Percentiles rank a stretch among this genome's conserved stretches.
Evolutionary conservation across 495 filamentous ascomycete species (phyloP).

Genomic region (Daldinia grandis): DNA sequence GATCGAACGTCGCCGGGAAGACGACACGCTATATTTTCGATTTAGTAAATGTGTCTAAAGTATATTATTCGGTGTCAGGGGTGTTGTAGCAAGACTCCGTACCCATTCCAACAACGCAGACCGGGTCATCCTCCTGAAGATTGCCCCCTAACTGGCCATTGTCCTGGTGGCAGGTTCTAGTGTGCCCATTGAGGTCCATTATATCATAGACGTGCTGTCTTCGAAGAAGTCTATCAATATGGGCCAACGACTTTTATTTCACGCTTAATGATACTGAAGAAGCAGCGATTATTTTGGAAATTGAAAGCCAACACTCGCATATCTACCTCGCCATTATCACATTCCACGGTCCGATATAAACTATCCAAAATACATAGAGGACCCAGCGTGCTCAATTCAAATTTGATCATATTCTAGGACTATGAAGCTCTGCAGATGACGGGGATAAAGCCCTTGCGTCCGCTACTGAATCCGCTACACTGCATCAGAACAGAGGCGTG

Average conservation of each 20-base stretch:
- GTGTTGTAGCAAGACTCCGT: neutral
- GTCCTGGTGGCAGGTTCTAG: neutral
- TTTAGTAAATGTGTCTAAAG: too few species aligned
- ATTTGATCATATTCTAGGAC: too few species aligned
- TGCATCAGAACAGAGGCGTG: too few species aligned
- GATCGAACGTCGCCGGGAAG: constrained; percentile 13
- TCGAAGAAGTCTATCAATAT: neutral
- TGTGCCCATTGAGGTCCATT: neutral
- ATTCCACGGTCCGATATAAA: too few species aligned
- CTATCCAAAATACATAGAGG: too few species aligned
- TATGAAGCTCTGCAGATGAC: too few species aligned
- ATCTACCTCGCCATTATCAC: too few species aligned
- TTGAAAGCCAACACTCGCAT: neutral
- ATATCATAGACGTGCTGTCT: neutral
- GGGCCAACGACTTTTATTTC: neutral
- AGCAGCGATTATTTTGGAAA: neutral
- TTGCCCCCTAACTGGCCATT: neutral
- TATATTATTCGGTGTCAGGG: neutral
- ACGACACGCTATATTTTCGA: constrained; percentile 9
- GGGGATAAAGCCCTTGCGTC: too few species aligned
- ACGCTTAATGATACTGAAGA: neutral
- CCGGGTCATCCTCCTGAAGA: neutral
- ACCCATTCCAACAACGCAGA: constrained; percentile 25
- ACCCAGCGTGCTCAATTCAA: too few species aligned
- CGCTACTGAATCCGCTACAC: too few species aligned